Evolutionary conservation across 2,329 filamentous ascomycete genomes (phyloP).

Genomic region (Penicillium sp.): DNA sequence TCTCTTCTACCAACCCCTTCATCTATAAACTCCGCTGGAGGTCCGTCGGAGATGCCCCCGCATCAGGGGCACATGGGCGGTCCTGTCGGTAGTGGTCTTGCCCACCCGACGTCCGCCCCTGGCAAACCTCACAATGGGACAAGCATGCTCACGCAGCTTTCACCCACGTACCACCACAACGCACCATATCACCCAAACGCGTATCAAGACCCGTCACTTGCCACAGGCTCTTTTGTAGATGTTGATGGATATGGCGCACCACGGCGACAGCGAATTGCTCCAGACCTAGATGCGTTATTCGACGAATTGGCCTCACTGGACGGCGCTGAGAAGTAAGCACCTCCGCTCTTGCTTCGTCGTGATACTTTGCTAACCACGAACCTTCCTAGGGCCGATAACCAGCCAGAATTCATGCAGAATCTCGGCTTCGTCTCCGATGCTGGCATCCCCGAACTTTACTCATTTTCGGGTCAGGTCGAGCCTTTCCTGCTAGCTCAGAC

Average conservation of each 20-base stretch:
- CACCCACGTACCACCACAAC: slow-evolving; percentile 23
- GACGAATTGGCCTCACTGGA: slow-evolving; percentile 61
- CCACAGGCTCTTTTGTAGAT: slow-evolving; percentile 30
- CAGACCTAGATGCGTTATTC: slow-evolving; percentile 53
- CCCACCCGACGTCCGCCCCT: slow-evolving; percentile 18
- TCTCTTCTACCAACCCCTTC: slow-evolving; percentile 32
- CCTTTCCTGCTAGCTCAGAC: slow-evolving; percentile 35
- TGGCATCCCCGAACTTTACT: slow-evolving; percentile 39
- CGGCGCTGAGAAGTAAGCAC: slow-evolving; percentile 50
- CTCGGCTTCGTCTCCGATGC: slow-evolving; percentile 39
- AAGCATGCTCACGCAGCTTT: slow-evolving; percentile 24
- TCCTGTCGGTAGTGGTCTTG: slow-evolving; percentile 11
- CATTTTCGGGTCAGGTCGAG: slow-evolving; percentile 36
- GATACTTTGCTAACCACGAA: slow-evolving; percentile 12
- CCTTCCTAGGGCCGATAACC: slow-evolving; percentile 31
- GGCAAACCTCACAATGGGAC: slow-evolving; percentile 21
- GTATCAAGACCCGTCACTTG: slow-evolving; percentile 31
- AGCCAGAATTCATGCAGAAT: slow-evolving; percentile 43
- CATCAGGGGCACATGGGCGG: slow-evolving; percentile 21
- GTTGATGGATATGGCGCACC: slow-evolving; percentile 32
- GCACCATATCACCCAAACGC: slow-evolving; percentile 28
- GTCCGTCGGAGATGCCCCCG: slow-evolving; percentile 19
- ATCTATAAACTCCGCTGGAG: slow-evolving; percentile 27
- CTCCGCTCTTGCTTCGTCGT: background rate
- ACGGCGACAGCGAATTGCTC: slow-evolving; percentile 35